phyloP scores from a whole-genome alignment of 208 protist species.

The Leishmania braziliensis region DNA sequence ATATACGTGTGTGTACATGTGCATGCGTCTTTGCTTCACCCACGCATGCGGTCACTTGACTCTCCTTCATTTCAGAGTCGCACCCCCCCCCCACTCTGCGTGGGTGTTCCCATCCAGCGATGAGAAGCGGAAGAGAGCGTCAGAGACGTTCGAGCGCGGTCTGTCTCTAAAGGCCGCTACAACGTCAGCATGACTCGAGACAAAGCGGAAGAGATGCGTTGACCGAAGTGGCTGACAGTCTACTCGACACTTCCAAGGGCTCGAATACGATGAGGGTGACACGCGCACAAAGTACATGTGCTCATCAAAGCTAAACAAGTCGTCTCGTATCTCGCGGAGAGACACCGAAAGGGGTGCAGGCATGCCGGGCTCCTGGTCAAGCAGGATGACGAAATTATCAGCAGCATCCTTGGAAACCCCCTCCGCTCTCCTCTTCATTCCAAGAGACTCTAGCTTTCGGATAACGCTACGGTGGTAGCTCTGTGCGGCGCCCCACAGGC shows the following conservation, averaged over 20 bases:
- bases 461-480: constrained; percentile 18
- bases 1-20: constrained; percentile 1
- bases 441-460: constrained; percentile 2
- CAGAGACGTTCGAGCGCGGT: constrained; percentile 3
- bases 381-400: not conserved
- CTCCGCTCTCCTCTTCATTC: not conserved
- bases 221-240: not conserved
- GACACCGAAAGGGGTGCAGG: not conserved
- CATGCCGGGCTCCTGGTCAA: not conserved
- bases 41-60: not conserved
- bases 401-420: not conserved
- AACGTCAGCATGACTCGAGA: not conserved
- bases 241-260: not conserved
- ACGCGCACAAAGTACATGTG: not conserved
- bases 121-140: not conserved
- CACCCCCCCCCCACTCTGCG: not conserved
- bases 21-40: not conserved
- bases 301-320: constrained; percentile 13
- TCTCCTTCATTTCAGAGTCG: not conserved
- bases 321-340: not conserved
- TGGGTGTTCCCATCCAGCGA: not conserved
- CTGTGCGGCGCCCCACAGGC: constrained; percentile 20
- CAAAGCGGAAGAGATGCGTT: constrained; percentile 13
- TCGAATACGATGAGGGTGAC: not conserved
- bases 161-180: not conserved